phyloP scores from a whole-genome alignment of 2,329 filamentous ascomycete genomes.

The Trichoderma pleuroti region DNA sequence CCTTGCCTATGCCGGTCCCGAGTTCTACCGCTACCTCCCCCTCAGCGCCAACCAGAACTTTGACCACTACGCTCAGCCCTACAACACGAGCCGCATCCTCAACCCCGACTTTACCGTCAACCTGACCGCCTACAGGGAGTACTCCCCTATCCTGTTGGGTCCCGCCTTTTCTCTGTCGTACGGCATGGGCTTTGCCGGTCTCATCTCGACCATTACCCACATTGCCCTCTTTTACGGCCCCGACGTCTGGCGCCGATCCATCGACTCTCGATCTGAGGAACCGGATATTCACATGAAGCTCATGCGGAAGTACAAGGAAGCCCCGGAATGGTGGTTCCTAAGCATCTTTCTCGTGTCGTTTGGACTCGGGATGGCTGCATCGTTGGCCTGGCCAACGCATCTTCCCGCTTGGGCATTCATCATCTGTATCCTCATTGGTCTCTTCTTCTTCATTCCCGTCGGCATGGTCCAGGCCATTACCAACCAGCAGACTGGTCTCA shows the following conservation, averaged over 20 bases:
- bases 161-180: constrained; percentile 55
- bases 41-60: constrained; percentile 52
- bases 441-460: constrained; percentile 41
- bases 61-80: constrained; percentile 56
- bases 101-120: constrained; percentile 51
- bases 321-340: constrained; percentile 57
- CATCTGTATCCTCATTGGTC: constrained; percentile 39
- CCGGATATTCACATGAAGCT: constrained; percentile 51
- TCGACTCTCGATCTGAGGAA: constrained; percentile 37
- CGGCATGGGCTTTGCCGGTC: constrained; percentile 54
- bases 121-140: constrained; percentile 52
- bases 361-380: constrained; percentile 40
- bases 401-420: constrained; percentile 44
- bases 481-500: constrained; percentile 46
- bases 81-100: constrained; percentile 56
- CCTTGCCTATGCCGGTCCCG: constrained; percentile 49
- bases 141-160: constrained; percentile 53
- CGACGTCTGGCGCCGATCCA: constrained; percentile 40
- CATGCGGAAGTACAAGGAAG: constrained; percentile 54
- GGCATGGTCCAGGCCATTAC: constrained; percentile 48
- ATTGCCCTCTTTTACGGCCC: constrained; percentile 50
- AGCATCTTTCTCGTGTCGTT: constrained; percentile 46
- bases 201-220: constrained; percentile 52
- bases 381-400: constrained; percentile 37
- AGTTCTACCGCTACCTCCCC: constrained; percentile 54